These are phyloP conservation scores for Pisolithus microcarpus DNA, from an alignment of 768 basidiomycete genomes.

Conservation along the genomic window DNA sequence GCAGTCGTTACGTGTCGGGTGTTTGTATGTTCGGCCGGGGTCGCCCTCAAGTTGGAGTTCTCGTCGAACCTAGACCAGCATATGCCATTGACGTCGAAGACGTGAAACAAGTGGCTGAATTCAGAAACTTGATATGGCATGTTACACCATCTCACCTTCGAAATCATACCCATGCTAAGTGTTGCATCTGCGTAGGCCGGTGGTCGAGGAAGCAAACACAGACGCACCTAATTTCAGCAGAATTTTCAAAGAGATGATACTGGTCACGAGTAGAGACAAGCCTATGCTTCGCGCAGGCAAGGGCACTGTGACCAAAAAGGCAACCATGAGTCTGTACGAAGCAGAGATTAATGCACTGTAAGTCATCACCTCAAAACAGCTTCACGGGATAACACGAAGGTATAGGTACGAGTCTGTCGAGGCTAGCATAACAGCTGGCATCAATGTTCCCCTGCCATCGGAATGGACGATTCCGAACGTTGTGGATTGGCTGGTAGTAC, in stretches of 20 bases:
- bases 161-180: neutral
- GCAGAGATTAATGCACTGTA: conserved; percentile 43
- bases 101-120: conserved; percentile 17
- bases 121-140: conserved; percentile 29
- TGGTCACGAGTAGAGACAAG: conserved; percentile 35
- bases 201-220: conserved; percentile 40
- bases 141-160: neutral
- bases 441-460: conserved; percentile 15
- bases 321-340: conserved; percentile 32
- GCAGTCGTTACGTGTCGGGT: conserved; percentile 15
- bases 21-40: conserved; percentile 30
- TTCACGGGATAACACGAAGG: neutral
- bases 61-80: conserved; percentile 22
- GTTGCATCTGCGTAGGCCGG: conserved; percentile 22
- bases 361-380: conserved; percentile 6
- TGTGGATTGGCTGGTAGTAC: conserved; percentile 23
- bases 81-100: conserved; percentile 16
- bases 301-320: conserved; percentile 38
- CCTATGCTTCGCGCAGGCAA: conserved; percentile 41
- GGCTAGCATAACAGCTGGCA: conserved; percentile 13
- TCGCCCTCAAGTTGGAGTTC: conserved; percentile 26
- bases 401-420: conserved; percentile 30
- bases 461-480: conserved; percentile 19
- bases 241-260: conserved; percentile 48
- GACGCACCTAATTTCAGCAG: conserved; percentile 36